Evolutionary conservation across 2,329 filamentous ascomycete species (phyloP).

Genomic region (Colletotrichum costaricense): DNA sequence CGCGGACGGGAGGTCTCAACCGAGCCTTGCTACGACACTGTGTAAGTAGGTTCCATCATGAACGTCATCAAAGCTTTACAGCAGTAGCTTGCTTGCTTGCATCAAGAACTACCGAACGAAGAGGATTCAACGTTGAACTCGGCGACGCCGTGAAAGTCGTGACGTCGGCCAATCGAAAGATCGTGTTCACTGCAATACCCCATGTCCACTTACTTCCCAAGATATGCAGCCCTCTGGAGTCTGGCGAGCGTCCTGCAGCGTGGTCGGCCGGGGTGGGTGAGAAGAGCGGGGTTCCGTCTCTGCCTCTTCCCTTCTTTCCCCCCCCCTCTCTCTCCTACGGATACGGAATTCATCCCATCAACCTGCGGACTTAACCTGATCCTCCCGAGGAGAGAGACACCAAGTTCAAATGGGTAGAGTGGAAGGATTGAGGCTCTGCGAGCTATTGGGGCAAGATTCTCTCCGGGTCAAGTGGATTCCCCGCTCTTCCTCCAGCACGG

Average conservation of each 20-base stretch:
- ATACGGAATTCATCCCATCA: neutral
- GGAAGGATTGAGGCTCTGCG: slow-evolving; percentile 2
- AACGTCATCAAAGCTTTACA: neutral
- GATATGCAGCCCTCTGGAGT: neutral
- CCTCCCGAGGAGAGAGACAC: neutral
- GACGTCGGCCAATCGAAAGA: neutral
- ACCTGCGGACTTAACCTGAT: neutral
- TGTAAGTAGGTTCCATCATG: neutral
- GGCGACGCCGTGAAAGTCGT: neutral
- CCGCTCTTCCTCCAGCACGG: neutral
- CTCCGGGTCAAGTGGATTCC: neutral
- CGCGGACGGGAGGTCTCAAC: neutral
- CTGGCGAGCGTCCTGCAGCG: neutral
- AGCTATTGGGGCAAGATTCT: neutral
- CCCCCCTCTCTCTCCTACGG: neutral
- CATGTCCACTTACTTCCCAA: neutral
- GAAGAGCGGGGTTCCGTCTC: slow-evolving; percentile 7
- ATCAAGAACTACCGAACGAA: neutral
- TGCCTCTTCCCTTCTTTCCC: neutral
- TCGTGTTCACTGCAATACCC: neutral
- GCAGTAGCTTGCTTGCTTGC: neutral
- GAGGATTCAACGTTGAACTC: neutral
- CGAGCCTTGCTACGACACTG: neutral
- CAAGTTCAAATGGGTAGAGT: neutral
- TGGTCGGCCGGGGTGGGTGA: neutral